Evolutionary conservation across 371 early-diverging fungal genomes (phyloP), one percentile per base, ranked within the genome.

Genomic region (Apophysomyces variabilis): DNA sequence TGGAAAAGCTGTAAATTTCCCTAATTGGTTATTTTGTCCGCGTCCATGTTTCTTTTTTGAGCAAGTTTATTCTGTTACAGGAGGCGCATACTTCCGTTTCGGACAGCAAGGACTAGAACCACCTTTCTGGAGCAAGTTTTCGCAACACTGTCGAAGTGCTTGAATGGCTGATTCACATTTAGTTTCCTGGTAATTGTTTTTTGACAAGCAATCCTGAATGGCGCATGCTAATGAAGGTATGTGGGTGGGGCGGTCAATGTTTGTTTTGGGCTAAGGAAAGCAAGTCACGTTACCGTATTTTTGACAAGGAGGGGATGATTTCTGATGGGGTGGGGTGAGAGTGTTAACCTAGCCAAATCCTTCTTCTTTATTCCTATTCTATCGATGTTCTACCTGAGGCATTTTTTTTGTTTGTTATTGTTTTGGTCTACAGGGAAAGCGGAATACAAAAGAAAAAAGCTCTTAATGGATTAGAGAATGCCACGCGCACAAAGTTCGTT

Each of bases 81-180:
- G 41, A 41, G 41, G 8, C 4, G 11, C 41, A 45, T 83, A 84
- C 63, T 85, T 86, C 50, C 70, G 76, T 38, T 79, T 71, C 6
- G 90, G 89, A 61, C 91, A 91, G 64, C 87, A 86, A 5, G 85
- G 83, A 13, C 90, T 90, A 7, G 82, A 77, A 1, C 86, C 88
- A 9, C 87, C 88, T 5, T 74, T 66, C 11, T 76, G 80, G 7
- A 87, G 72, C 18, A 91, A 63, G 7, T 76, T 70, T 62, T 80
- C 83, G 71, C 92, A 92, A 69, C 92, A 92, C 59, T 80, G 61
- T 45, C 72, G 65, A 7, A 92, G 76, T 37, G 82, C 73, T n/a
- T 82, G 74, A 8, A 92, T 73, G 5, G 78, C 76, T 1, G 78
- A 67, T 61, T 78, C 73, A 68, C 92, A 92, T 39, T 85, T 85